A percentile compares a stretch with the other conserved stretches of the same genome.
Evolutionary conservation across 1,139 yeast genomes (phyloP).

Genomic region (Blastobotrys elegans): DNA sequence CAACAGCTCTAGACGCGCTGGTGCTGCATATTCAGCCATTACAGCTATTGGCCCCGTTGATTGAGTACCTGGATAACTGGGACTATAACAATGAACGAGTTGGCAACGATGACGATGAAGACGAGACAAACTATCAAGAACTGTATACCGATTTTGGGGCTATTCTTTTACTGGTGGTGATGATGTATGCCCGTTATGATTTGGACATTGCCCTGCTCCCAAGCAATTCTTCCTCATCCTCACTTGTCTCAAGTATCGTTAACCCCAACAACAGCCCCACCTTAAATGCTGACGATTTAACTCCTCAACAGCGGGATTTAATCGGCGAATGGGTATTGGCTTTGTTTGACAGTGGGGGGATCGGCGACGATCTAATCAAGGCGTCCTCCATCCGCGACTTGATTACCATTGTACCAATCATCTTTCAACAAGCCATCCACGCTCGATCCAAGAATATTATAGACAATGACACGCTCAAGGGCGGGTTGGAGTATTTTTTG

Average conservation of each 20-base stretch:
- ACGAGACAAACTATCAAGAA: conserved; percentile 60
- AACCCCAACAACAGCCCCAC: conserved; percentile 4
- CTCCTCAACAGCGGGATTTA: conserved; percentile 39
- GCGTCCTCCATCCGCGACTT: conserved; percentile 64
- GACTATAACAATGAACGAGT: too few relatives aligned
- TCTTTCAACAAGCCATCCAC: conserved; percentile 66
- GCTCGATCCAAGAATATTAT: conserved; percentile 56
- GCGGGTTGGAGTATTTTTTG: conserved; percentile 60
- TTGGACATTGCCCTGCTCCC: conserved; percentile 33
- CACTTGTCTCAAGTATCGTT: conserved; percentile 2
- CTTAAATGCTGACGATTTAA: conserved; percentile 24
- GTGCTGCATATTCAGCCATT: conserved; percentile 31
- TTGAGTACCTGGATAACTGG: conserved; percentile 36
- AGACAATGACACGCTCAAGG: conserved; percentile 44
- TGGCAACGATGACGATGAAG: conserved; percentile 22
- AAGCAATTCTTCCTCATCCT: not conserved
- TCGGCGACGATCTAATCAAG: conserved; percentile 75
- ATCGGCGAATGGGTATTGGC: conserved; percentile 77
- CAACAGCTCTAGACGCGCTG: conserved; percentile 42
- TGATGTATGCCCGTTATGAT: conserved; percentile 44
- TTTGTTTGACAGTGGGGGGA: conserved; percentile 78
- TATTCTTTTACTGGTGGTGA: conserved; percentile 46
- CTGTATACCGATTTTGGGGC: conserved; percentile 64
- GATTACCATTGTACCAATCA: conserved; percentile 61
- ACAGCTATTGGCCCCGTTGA: conserved; percentile 30